Evolutionary conservation across 202 grass and related monocot genomes (phyloP), one percentile per base, ranked within the genome.

Genomic region (Carex arenaria): DNA sequence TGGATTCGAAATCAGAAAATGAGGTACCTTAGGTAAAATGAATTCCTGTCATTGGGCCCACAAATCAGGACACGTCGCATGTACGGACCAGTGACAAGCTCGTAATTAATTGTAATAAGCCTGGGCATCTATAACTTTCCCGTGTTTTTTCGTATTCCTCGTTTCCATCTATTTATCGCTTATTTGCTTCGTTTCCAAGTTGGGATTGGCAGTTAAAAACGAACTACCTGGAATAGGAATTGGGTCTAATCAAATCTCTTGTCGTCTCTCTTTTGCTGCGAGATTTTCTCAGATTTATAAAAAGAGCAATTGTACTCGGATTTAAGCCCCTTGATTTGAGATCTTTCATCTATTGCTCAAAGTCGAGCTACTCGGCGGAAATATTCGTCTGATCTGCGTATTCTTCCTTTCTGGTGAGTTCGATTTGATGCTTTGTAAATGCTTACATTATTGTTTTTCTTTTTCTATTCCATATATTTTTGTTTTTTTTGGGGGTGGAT

Each of bases 351-450:
- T 5, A 0, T 34, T 19, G 12, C 54, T 31, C n/a, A 38, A n/a
- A 65, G 14, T 49, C 23, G 13, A 32, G 42, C 40, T 31, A 49
- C 3, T 61, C 49, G 61, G 55, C 60, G 42, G 20, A 10, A 52
- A 45, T 64, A 45, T 7, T 82, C 61, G 63, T 65, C 13, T 67
- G n/a, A 52, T 81, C 38, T 52, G 79, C 10, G 51, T 5, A 10
- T 19, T 80, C 61, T 47, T 80, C 43, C 78, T 42, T 45, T 65
- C 15, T 12, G 54, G 78, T 80, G 78, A 80, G 78, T 80, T 56
- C 23, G 3, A 51, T 65, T 62, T 53, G 42, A 53, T 82, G 19
- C 11, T 82, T 82, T 69, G 20, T 69, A 19, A 59, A 57, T 7
- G 52, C 3, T 57, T 72, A 12, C 69, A 72, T 72, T 72, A 23